Base-by-base conservation (phyloP, 2,329 filamentous ascomycete species). In the Fusarium tupiense region DNA sequence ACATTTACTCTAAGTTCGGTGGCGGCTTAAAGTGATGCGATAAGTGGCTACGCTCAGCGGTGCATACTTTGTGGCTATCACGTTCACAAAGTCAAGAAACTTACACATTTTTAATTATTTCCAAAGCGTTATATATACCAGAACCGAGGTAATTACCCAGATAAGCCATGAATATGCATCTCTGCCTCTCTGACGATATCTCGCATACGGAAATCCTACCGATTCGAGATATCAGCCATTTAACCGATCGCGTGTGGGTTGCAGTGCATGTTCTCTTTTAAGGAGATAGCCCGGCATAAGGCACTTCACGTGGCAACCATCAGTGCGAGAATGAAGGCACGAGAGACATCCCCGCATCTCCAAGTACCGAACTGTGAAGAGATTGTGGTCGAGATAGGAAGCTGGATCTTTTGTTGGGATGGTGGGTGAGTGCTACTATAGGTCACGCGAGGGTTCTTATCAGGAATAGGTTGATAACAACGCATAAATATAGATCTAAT, bases 191-290 rank as follows among this genome's bases (percentile, higher is more conserved):
- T 56, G 37, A 56, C 37, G 37, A n/a, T 56, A 43, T 56, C 16
- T 56, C 52, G 37, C 52, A 56, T 43, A 33, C 54, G 54, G 38
- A 29, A 60, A n/a, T 38, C 57, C 43, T 60, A 12, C 57, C 57
- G 31, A 58, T 43, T 41, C 29, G 49, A 54, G 40, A 43, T 40
- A 29, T 40, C 47, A 56, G 33, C 12, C 37, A 33, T 14, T 40
- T 12, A 20, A 20, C 33, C 52, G 52, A 56, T 29, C 26, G 22
- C 9, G 33, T 7, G 20, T 35, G 64, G 50, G 64, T 67, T 67
- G 17, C 44, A 67, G 31, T 38, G 20, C 19, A 22, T 5, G 16
- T 33, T 24, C 62, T 17, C 5, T 40, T 50, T 50, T 11, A 5
- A 67, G 47, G 22, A 38, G 22, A 40, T 22, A 12, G 40, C 37